Evolutionary conservation across 2,329 filamentous ascomycete species (phyloP).

Genomic region (Cercospora berteroae): DNA sequence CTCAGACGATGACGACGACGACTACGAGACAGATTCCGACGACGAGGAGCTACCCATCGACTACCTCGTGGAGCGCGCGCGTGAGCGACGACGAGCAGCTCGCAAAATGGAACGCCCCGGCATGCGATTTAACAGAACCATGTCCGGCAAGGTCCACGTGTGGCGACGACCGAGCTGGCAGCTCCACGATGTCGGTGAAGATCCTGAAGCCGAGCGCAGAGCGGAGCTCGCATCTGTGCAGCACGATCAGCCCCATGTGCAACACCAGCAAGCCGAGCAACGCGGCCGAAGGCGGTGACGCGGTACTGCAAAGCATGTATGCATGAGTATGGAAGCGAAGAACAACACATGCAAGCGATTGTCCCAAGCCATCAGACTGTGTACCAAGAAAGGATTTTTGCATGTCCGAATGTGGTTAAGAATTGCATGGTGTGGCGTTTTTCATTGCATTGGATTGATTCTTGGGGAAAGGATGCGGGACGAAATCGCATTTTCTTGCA

Average conservation of each 20-base stretch:
- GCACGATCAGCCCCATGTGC: slow-evolving; percentile 7
- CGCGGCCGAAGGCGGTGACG: slow-evolving; percentile 12
- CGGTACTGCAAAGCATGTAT: neutral
- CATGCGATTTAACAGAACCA: slow-evolving; percentile 30
- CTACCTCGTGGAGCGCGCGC: slow-evolving; percentile 28
- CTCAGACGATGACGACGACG: slow-evolving; percentile 24
- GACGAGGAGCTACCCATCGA: slow-evolving; percentile 31
- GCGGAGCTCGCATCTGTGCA: slow-evolving; percentile 25
- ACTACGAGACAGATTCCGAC: slow-evolving; percentile 24
- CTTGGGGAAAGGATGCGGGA: neutral
- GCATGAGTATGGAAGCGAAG: neutral
- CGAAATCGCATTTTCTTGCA: neutral
- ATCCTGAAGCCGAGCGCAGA: slow-evolving; percentile 29
- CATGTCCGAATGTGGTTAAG: neutral
- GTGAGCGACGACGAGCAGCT: slow-evolving; percentile 19
- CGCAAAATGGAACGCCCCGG: slow-evolving; percentile 32
- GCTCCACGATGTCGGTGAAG: slow-evolving; percentile 33
- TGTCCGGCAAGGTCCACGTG: slow-evolving; percentile 35
- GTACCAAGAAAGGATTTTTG: slow-evolving; percentile 2
- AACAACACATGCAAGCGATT: neutral
- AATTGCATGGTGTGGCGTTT: neutral
- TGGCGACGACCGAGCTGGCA: slow-evolving; percentile 34
- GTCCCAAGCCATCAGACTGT: neutral
- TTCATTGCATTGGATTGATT: slow-evolving; percentile 9
- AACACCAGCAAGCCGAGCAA: slow-evolving; percentile 3